These are phyloP conservation scores for Alternaria solani DNA, from an alignment of 2,329 filamentous ascomycete genomes.

Conservation along the genomic window DNA sequence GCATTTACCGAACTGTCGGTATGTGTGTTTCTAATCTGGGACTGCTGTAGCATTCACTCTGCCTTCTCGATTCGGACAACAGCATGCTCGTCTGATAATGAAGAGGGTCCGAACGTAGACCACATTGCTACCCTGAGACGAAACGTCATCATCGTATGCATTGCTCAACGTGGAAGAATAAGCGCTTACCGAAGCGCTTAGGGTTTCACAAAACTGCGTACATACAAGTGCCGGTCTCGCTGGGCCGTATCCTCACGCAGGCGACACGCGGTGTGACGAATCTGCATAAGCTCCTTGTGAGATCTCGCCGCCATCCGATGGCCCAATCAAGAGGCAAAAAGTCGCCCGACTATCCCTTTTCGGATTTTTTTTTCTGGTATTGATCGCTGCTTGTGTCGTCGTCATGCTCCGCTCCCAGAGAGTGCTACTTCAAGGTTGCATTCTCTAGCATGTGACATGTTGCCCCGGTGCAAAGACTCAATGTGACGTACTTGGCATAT, in stretches of 20 bases:
- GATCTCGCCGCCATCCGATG: not conserved
- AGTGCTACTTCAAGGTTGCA: not conserved
- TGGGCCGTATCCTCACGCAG: not conserved
- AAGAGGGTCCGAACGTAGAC: not conserved
- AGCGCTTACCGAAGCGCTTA: conserved; percentile 14
- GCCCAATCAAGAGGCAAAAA: not conserved
- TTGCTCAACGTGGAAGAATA: not conserved
- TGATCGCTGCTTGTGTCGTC: not conserved
- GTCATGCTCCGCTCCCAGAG: not conserved
- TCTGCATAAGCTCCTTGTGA: conserved; percentile 3
- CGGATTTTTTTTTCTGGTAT: not conserved
- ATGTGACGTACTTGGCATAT: not conserved
- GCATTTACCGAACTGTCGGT: not conserved
- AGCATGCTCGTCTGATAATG: not conserved
- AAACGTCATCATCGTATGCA: not conserved
- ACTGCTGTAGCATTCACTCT: not conserved
- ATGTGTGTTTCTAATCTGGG: not conserved
- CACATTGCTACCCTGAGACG: not conserved
- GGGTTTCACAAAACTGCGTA: conserved; percentile 11
- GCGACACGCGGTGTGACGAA: conserved; percentile 8
- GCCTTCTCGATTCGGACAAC: not conserved
- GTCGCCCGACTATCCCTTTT: not conserved
- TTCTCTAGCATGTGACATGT: not conserved
- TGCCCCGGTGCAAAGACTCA: not conserved
- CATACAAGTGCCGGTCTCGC: not conserved